A percentile compares a stretch with the other conserved stretches of the same genome.
Conservation (phyloP, 2,329 filamentous ascomycete genomes). For the Magnaporthales sp. region DNA sequence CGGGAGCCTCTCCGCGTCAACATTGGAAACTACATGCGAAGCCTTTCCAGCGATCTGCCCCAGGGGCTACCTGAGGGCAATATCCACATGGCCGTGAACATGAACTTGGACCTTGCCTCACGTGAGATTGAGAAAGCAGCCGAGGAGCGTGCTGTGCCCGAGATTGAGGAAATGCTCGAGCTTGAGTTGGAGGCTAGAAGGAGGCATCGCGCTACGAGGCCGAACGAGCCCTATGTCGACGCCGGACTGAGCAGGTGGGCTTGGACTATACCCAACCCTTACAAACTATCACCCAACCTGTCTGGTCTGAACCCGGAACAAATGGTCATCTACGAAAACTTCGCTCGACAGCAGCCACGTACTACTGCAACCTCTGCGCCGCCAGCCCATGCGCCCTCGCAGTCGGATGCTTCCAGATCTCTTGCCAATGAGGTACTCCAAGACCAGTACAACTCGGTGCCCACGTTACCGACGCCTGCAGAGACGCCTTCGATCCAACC, state of each 20-base stretch:
- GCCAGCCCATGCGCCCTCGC: conserved; percentile 45
- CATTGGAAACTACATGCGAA: conserved; percentile 92
- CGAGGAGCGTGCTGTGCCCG: conserved; percentile 82
- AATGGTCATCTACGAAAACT: conserved; percentile 93
- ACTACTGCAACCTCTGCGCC: conserved; percentile 46
- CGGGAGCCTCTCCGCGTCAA: conserved; percentile 95
- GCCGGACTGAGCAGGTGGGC: conserved; percentile 81
- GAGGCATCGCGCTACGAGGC: conserved; percentile 63
- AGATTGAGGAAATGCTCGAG: conserved; percentile 92
- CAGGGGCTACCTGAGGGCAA: conserved; percentile 86
- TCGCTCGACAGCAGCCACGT: conserved; percentile 70
- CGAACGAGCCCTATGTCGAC: conserved; percentile 79
- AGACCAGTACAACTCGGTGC: conserved; percentile 50
- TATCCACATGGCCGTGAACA: conserved; percentile 97
- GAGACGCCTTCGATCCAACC: conserved; percentile 50
- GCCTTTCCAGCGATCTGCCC: conserved; percentile 57
- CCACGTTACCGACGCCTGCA: conserved; percentile 47
- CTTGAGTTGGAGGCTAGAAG: conserved; percentile 69
- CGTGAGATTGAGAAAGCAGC: conserved; percentile 92
- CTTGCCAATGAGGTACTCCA: conserved; percentile 56
- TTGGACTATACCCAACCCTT: conserved; percentile 87
- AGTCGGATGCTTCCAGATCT: conserved; percentile 52
- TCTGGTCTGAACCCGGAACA: conserved; percentile 81
- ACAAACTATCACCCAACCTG: conserved; percentile 65
- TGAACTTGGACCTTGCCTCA: conserved; percentile 90